Evolutionary conservation across 768 basidiomycete species (phyloP).

Genomic region (Amanita polypyramis): DNA sequence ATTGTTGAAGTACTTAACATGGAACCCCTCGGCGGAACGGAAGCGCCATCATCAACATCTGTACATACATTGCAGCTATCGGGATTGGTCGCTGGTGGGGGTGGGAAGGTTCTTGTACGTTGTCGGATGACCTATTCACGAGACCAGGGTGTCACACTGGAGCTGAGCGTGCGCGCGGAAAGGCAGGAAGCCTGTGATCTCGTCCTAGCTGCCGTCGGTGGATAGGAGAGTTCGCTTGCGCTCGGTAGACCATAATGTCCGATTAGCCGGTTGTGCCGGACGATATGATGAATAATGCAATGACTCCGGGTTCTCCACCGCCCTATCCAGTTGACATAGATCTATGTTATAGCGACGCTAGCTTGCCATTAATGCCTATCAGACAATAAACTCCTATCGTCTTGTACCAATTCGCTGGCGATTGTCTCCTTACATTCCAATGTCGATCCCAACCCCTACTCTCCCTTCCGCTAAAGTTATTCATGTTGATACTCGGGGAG

Average conservation of each 20-base stretch:
- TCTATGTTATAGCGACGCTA: background rate
- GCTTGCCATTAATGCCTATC: background rate
- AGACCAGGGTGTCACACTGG: conserved; percentile 87
- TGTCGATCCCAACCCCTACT: conserved; percentile 41
- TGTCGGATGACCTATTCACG: conserved; percentile 92
- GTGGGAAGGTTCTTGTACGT: conserved; percentile 91
- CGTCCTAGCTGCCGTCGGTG: conserved; percentile 83
- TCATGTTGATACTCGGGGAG: conserved; percentile 91
- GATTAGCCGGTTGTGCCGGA: background rate
- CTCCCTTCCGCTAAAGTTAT: conserved; percentile 80
- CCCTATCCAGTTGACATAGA: conserved; percentile 1
- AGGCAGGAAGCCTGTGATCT: conserved; percentile 78
- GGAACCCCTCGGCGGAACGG: conserved; percentile 91
- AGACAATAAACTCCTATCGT: background rate
- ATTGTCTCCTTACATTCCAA: conserved; percentile 5
- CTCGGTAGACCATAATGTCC: background rate
- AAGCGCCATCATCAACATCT: conserved; percentile 67
- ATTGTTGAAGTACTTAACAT: conserved; percentile 94
- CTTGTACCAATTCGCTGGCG: conserved; percentile 1
- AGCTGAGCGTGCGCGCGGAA: conserved; percentile 87
- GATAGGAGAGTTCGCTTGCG: conserved; percentile 21
- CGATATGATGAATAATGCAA: background rate
- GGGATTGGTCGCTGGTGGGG: conserved; percentile 83
- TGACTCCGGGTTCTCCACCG: conserved; percentile 3
- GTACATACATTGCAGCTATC: conserved; percentile 94